Evolutionary conservation across 2,329 filamentous ascomycete genomes (phyloP), one percentile per base, ranked within the genome.

Genomic region (Diaporthe longicolla): DNA sequence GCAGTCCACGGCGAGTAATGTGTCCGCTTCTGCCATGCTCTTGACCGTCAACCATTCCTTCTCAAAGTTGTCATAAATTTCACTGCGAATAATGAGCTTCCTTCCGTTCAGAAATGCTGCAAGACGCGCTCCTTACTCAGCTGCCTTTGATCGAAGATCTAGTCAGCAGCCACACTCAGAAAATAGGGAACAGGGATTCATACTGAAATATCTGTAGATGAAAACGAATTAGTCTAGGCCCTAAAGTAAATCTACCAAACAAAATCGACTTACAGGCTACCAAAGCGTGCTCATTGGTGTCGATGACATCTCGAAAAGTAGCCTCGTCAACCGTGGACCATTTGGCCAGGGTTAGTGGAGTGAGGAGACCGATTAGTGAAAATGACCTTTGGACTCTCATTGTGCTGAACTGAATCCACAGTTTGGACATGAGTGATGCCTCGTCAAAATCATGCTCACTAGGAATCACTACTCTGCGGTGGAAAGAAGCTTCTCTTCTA

Each of bases 1-100:
- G 61, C 76, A 77, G 71, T 77, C 73, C n/a, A 77, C 52, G 58
- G 73, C 74, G n/a, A 75, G 61, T 2, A 76, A 57, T 15, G 29
- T 24, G 50, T 40, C 43, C 26, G 72, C 40, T 21, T 75, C n/a
- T 45, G 54, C 37, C 50, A 58, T 29, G 10, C 24, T 32, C 63
- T 75, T 43, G 7, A 75, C 59, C 24, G 71, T 45, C 19, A 37
- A 45, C 70, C 73, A 70, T 61, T 78, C 75, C 58, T 45, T n/a
- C 19, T 66, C 59, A 11, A 70, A 37, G 26, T 17, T 17, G 40
- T 11, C 11, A 21, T 52, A 54, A 11, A 17, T 63, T 35, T 70
- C 55, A 43, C 66, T 71, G 37, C 48, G 6, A 11, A 35, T 3
- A 1, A 52, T 73, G 10, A 73, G 57, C 11, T 54, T 40, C 6